Evolutionary conservation across 257 asterid genomes (phyloP).

Genomic region (Lithospermum erythrorhizon): DNA sequence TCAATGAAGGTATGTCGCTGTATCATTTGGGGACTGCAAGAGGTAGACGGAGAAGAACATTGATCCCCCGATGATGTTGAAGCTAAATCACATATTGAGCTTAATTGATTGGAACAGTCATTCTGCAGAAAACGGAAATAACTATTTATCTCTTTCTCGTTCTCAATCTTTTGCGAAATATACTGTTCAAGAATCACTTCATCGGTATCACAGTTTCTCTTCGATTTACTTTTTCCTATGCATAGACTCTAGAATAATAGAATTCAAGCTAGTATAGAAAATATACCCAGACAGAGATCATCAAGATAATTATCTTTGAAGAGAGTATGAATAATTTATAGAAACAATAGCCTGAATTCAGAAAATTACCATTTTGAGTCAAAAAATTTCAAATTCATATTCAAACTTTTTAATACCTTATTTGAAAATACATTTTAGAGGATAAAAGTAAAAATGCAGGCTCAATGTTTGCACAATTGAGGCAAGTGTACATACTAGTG

Average conservation of each 20-base stretch:
- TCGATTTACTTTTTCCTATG: neutral
- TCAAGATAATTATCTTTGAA: too few species aligned
- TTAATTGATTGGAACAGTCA: neutral
- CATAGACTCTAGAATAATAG: neutral
- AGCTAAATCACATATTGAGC: neutral
- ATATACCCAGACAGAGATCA: neutral
- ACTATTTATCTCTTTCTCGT: neutral
- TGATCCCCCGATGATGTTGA: neutral
- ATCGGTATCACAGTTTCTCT: neutral
- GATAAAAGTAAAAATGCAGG: neutral
- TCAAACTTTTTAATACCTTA: too few species aligned
- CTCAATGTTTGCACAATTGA: neutral
- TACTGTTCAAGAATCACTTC: neutral
- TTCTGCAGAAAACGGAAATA: neutral
- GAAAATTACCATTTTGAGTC: too few species aligned
- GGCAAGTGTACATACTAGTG: neutral
- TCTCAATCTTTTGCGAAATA: neutral
- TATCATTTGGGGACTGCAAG: neutral
- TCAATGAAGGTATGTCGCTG: neutral
- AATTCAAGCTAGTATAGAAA: neutral
- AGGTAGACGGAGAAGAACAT: neutral
- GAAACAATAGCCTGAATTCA: too few species aligned
- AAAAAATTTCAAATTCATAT: too few species aligned
- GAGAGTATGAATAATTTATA: too few species aligned
- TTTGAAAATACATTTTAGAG: too few species aligned